Base-by-base conservation (phyloP, 768 basidiomycete genomes). In the Pleurotus salmoneostramineus region DNA sequence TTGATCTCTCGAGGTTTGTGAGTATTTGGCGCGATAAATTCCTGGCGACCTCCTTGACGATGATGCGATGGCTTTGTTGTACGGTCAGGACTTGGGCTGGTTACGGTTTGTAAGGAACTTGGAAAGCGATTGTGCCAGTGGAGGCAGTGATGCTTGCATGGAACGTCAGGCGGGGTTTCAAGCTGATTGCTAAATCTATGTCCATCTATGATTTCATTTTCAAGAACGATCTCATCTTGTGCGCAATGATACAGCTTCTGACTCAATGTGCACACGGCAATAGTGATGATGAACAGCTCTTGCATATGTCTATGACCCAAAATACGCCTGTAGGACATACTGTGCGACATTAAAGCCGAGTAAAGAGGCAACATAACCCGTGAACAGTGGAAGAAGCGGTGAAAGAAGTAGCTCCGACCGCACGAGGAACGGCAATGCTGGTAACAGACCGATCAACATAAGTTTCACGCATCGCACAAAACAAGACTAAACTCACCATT, bases 341-440 rank as follows among this genome's bases (percentile, higher is more conserved):
- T 87, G 84, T 17, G 93, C 88, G 59, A 96, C 81, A 68, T 97
- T 97, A 77, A 95, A 93, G 5, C 95, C 95, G 34, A 97, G 75
- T 56, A 98, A 74, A 17, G 91, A 93, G 40, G 92, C 76, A 58
- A 96, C 81, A 71, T 94, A 98, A 60, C 88, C 87, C 32, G 82
- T 86, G 66, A 96, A 91, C 47, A 96, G 74, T 21, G 95, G 93
- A 27, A 97, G 77, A 44, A 98, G 73, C 2, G 95, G 96, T 10
- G 93, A 85, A n/a, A 98, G 83, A 46, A 98, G 81, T 43, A 97
- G 77, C 70, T 95, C 93, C 12, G 91, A 85, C 32, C 94, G 90
- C 61, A 93, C 82, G 58, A 98, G 82, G 75, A 98, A 98, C 1
- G 96, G 96, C n/a, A 98, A 77, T 27, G 95, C 95, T 90, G 21